These are phyloP conservation scores for Cladosporium sp. DNA, from an alignment of 2,329 filamentous ascomycete genomes.

Conservation along the genomic window DNA sequence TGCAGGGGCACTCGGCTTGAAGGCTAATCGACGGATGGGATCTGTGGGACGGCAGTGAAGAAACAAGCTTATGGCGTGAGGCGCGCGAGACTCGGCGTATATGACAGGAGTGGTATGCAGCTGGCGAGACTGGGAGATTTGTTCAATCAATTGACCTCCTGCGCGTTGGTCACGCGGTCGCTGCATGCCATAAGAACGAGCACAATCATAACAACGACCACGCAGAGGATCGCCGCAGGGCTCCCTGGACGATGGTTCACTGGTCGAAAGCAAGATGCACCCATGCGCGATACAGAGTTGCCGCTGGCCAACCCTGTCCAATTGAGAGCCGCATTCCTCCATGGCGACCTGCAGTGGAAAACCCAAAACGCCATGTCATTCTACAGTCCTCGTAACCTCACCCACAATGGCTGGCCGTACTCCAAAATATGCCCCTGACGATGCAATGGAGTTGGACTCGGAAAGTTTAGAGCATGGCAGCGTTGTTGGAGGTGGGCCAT, in stretches of 20 bases:
- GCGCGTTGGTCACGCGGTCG: not conserved
- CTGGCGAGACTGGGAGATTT: not conserved
- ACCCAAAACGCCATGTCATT: constrained; percentile 1
- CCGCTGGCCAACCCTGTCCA: not conserved
- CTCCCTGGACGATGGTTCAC: not conserved
- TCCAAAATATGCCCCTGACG: not conserved
- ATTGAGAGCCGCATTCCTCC: not conserved
- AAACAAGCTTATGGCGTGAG: not conserved
- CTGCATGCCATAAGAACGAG: not conserved
- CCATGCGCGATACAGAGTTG: not conserved
- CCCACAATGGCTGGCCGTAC: not conserved
- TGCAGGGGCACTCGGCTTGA: constrained; percentile 1
- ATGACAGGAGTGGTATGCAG: not conserved
- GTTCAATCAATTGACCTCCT: not conserved
- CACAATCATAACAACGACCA: not conserved
- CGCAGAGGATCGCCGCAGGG: not conserved
- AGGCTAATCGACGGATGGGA: not conserved
- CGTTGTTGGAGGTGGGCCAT: not conserved
- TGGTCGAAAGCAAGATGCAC: not conserved
- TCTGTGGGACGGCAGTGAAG: not conserved
- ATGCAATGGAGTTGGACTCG: not conserved
- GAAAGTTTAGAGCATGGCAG: not conserved
- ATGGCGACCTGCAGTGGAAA: not conserved
- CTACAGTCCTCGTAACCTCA: not conserved
- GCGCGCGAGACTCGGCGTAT: not conserved